Evolutionary conservation across 2,329 filamentous ascomycete genomes (phyloP).

Genomic region (Paecilomyces formosus): DNA sequence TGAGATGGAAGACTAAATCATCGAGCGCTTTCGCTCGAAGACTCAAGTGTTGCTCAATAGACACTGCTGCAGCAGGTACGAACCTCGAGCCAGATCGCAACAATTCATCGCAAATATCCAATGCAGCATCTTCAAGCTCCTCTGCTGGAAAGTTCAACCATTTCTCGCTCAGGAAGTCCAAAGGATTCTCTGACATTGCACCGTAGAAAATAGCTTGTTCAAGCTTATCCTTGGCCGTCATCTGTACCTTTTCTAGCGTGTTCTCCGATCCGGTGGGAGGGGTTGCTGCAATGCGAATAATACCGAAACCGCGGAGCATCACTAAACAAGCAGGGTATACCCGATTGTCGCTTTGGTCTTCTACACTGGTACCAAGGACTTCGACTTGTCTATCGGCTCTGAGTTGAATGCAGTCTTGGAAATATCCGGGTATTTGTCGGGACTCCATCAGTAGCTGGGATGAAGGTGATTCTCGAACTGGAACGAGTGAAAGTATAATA

Average conservation of each 20-base stretch:
- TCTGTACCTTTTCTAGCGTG: slow-evolving; percentile 38
- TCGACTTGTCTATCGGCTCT: slow-evolving; percentile 45
- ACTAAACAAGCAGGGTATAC: slow-evolving; percentile 39
- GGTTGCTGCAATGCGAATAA: slow-evolving; percentile 47
- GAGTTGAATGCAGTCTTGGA: slow-evolving; percentile 83
- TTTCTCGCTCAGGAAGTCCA: slow-evolving; percentile 68
- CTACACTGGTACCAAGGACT: slow-evolving; percentile 44
- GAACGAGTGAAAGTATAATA: slow-evolving; percentile 66
- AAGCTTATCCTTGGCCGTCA: slow-evolving; percentile 81
- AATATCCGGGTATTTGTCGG: slow-evolving; percentile 57
- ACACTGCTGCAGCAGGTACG: slow-evolving; percentile 64
- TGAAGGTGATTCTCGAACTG: slow-evolving; percentile 62
- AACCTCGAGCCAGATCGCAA: slow-evolving; percentile 68
- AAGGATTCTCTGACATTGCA: slow-evolving; percentile 69
- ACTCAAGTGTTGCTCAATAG: slow-evolving; percentile 73
- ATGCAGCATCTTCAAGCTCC: slow-evolving; percentile 69
- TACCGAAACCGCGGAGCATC: slow-evolving; percentile 51
- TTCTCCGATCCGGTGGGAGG: slow-evolving; percentile 36
- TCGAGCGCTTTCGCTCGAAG: slow-evolving; percentile 66
- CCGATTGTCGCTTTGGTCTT: slow-evolving; percentile 35
- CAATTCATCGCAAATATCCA: slow-evolving; percentile 73
- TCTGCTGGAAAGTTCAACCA: slow-evolving; percentile 59
- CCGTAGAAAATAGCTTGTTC: slow-evolving; percentile 95
- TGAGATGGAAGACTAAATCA: slow-evolving; percentile 66
- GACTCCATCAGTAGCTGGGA: slow-evolving; percentile 65